Conservation (phyloP, 2,329 filamentous ascomycete species). For the Arachnomyces sp. region DNA sequence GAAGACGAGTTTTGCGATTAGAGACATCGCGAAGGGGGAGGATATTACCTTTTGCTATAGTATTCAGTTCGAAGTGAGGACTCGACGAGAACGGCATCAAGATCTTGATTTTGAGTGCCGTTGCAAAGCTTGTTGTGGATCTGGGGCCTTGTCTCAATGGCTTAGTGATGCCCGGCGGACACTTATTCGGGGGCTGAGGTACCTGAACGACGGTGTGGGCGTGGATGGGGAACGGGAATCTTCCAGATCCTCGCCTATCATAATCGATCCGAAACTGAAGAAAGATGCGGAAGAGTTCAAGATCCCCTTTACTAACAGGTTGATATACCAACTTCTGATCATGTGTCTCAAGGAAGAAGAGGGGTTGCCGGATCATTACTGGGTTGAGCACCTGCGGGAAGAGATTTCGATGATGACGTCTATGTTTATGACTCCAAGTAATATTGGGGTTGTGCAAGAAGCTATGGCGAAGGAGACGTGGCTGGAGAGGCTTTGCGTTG, state of each 20-base stretch:
- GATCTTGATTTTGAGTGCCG: slow-evolving; percentile 6
- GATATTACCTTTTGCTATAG: slow-evolving; percentile 6
- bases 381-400: background rate
- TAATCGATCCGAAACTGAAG: slow-evolving; percentile 5
- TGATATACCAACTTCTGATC: slow-evolving; percentile 8
- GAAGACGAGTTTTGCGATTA: slow-evolving; percentile 1
- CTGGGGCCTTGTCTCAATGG: slow-evolving; percentile 1
- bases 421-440: slow-evolving; percentile 10
- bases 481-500: slow-evolving; percentile 11
- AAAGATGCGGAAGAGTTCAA: slow-evolving; percentile 7
- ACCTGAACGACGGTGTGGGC: slow-evolving; percentile 3
- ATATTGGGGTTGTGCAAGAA: slow-evolving; percentile 9
- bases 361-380: slow-evolving; percentile 10
- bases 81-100: slow-evolving; percentile 6
- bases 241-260: slow-evolving; percentile 2
- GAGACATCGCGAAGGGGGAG: slow-evolving; percentile 4
- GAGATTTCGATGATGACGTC: slow-evolving; percentile 4
- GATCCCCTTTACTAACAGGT: slow-evolving; percentile 5
- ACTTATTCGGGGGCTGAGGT: slow-evolving; percentile 4
- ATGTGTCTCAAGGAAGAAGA: slow-evolving; percentile 9
- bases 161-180: slow-evolving; percentile 9
- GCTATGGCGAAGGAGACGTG: slow-evolving; percentile 12
- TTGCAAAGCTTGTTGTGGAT: slow-evolving; percentile 6
- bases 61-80: slow-evolving; percentile 1
- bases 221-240: background rate